Conservation (phyloP, 2,329 filamentous ascomycete species). For the Phialophora chinensis region DNA sequence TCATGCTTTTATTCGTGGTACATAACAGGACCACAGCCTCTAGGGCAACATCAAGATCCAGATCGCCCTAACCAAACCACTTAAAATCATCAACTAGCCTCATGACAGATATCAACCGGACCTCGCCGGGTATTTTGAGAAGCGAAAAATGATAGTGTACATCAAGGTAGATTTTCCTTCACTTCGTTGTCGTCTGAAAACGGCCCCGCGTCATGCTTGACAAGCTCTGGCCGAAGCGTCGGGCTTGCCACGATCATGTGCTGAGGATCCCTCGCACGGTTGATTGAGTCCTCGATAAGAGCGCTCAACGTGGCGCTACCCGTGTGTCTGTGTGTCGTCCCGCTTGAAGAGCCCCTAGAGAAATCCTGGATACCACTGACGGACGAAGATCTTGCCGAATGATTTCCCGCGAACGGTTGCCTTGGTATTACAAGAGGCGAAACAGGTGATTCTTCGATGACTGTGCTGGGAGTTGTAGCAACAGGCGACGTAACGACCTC, state of each 20-base stretch:
- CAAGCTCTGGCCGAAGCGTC: slow-evolving; percentile 37
- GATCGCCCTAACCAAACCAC: slow-evolving; percentile 20
- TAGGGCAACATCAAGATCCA: slow-evolving; percentile 14
- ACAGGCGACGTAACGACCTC: slow-evolving; percentile 33
- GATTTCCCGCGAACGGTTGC: slow-evolving; percentile 32
- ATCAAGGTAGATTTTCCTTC: slow-evolving; percentile 39
- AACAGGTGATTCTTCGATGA: slow-evolving; percentile 21
- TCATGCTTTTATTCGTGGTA: slow-evolving; percentile 20
- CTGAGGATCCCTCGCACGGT: slow-evolving; percentile 36
- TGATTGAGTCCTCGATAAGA: slow-evolving; percentile 42
- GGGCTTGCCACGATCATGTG: slow-evolving; percentile 26
- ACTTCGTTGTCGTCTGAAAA: slow-evolving; percentile 54
- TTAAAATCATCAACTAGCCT: slow-evolving; percentile 30
- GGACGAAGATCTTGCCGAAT: slow-evolving; percentile 35
- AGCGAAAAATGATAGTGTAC: slow-evolving; percentile 23
- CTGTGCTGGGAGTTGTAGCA: slow-evolving; percentile 20
- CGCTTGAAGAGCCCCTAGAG: slow-evolving; percentile 13
- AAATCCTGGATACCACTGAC: slow-evolving; percentile 33
- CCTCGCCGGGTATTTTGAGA: slow-evolving; percentile 11
- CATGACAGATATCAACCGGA: slow-evolving; percentile 16
- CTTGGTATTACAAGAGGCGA: slow-evolving; percentile 32
- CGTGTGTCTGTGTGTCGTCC: slow-evolving; percentile 37
- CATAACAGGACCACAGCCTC: not conserved
- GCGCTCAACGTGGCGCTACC: slow-evolving; percentile 44
- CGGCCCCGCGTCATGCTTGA: slow-evolving; percentile 47